Percentiles rank a stretch among this genome's conserved stretches.
Evolutionary conservation across 352 stramenopile genomes (phyloP).

Genomic region (Lagenidium sp.): DNA sequence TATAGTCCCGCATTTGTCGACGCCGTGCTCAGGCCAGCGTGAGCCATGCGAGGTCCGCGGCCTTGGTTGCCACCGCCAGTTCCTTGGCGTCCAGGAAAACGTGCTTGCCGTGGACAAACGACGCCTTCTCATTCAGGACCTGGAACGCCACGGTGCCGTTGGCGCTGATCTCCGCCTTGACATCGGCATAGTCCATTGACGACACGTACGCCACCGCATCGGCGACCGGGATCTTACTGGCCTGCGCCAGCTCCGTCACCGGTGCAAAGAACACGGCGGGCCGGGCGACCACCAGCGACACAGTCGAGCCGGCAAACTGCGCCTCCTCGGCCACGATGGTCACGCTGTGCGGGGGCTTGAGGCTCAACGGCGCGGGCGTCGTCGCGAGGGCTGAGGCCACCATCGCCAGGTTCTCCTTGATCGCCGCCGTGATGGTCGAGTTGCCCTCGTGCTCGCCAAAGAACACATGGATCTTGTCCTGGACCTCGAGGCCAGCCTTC

Average conservation of each 20-base stretch:
- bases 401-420: conserved; percentile 51
- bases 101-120: conserved; percentile 45
- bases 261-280: conserved; percentile 66
- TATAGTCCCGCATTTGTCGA: neutral
- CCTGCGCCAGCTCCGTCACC: conserved; percentile 32
- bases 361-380: conserved; percentile 38
- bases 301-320: conserved; percentile 55
- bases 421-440: conserved; percentile 41
- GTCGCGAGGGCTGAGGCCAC: conserved; percentile 48
- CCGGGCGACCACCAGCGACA: conserved; percentile 58
- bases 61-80: conserved; percentile 28
- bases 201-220: conserved; percentile 55
- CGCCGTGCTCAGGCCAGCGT: conserved; percentile 5
- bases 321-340: conserved; percentile 64
- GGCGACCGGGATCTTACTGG: conserved; percentile 24
- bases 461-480: conserved; percentile 96
- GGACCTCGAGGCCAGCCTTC: conserved; percentile 89
- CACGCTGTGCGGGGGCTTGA: conserved; percentile 55
- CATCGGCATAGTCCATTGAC: conserved; percentile 76
- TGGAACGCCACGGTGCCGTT: conserved; percentile 32
- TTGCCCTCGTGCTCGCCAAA: conserved; percentile 75
- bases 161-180: conserved; percentile 39
- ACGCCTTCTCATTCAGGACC: conserved; percentile 26
- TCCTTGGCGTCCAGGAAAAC: conserved; percentile 74
- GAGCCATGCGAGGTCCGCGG: conserved; percentile 40